A percentile compares a stretch with the other conserved stretches of the same genome.
Conservation (phyloP, 2,329 filamentous ascomycete genomes). For the Leptographium wingfieldii region DNA sequence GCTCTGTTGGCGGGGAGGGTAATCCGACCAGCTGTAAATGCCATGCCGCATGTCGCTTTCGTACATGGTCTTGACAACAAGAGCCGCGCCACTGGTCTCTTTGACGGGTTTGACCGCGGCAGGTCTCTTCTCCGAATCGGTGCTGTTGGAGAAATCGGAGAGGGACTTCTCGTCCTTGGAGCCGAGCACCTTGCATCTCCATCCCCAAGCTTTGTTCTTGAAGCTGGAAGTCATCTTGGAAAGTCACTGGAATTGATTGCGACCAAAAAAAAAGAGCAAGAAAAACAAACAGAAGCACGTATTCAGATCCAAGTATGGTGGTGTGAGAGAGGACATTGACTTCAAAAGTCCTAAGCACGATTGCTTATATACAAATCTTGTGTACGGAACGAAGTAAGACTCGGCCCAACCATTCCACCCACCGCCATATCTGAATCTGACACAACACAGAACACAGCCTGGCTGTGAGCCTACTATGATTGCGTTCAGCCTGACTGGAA, state of each 20-base stretch:
- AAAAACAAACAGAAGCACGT: neutral
- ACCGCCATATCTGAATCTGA: too few species aligned
- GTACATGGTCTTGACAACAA: slow-evolving; percentile 26
- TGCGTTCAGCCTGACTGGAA: too few species aligned
- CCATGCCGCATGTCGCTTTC: slow-evolving; percentile 19
- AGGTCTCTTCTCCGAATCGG: neutral
- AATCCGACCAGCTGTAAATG: slow-evolving; percentile 25
- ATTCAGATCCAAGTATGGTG: too few species aligned
- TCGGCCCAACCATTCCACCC: too few species aligned
- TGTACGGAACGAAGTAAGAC: too few species aligned
- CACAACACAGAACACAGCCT: too few species aligned
- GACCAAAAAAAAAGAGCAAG: neutral
- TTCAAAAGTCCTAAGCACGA: too few species aligned
- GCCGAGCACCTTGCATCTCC: slow-evolving; percentile 15
- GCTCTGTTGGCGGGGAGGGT: slow-evolving; percentile 29
- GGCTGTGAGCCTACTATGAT: too few species aligned
- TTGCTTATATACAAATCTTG: too few species aligned
- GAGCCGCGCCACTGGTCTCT: slow-evolving; percentile 12
- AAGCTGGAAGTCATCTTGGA: neutral
- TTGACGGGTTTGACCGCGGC: slow-evolving; percentile 3
- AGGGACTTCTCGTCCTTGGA: slow-evolving; percentile 14
- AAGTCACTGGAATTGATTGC: neutral
- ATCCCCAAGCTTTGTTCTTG: slow-evolving; percentile 12
- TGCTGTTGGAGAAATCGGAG: slow-evolving; percentile 11
- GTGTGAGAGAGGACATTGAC: too few species aligned